Evolutionary conservation across 106 monocot species (phyloP).

Genomic region (Dendrobium officinale): DNA sequence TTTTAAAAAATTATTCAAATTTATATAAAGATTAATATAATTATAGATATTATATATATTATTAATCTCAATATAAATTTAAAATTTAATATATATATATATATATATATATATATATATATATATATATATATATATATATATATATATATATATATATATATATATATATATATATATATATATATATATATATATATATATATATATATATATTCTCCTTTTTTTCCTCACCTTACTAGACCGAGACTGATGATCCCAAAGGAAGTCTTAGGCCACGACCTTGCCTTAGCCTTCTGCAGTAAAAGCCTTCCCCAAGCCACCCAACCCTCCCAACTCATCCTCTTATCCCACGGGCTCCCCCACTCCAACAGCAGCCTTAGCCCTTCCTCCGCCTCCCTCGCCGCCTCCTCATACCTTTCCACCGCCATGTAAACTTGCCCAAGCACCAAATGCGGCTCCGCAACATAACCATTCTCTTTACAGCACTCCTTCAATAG

Average conservation of each 20-base stretch:
- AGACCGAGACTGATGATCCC: slow-evolving; percentile 51
- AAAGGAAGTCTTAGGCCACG: slow-evolving; percentile 35
- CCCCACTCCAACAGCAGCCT: slow-evolving; percentile 51
- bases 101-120: no score
- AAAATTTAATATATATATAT: no score
- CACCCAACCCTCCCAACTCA: slow-evolving; percentile 57
- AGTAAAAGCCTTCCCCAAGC: slow-evolving; percentile 53
- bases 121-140: no score
- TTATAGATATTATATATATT: no score
- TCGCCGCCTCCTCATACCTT: slow-evolving; percentile 48
- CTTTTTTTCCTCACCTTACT: slow-evolving; percentile 10
- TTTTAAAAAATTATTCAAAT: no score
- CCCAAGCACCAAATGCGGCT: slow-evolving; percentile 51
- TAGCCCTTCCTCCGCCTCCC: slow-evolving; percentile 47
- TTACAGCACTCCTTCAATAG: slow-evolving; percentile 32
- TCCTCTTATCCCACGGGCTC: slow-evolving; percentile 56
- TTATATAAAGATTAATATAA: no score
- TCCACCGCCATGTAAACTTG: slow-evolving; percentile 37
- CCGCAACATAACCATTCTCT: slow-evolving; percentile 60
- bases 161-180: no score
- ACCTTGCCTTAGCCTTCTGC: slow-evolving; percentile 30
- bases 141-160: no score
- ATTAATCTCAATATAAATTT: no score
- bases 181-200: no score
- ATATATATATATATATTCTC: no score